Conservation (phyloP, 129 eudicot genomes). For the Flaveria ramosissima region DNA sequence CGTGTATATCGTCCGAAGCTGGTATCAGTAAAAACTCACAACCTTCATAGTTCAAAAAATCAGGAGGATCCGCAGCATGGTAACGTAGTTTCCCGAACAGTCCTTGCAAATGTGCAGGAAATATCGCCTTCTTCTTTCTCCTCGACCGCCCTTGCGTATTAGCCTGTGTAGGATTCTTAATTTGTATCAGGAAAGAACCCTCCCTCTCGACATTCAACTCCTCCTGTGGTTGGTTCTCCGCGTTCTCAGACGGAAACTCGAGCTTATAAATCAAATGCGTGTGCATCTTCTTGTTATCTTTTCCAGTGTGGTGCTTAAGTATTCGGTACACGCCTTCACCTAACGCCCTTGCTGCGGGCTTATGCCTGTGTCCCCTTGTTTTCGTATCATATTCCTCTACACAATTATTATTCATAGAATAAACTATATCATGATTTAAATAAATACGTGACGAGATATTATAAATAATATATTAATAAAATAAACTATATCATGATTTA, state of each 20-base stretch:
- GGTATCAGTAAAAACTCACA: conserved; percentile 40
- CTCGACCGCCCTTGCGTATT: conserved; percentile 15
- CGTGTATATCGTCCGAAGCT: conserved; percentile 40
- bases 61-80: conserved; percentile 49
- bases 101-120: conserved; percentile 51
- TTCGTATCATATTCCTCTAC: conserved; percentile 46
- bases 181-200: conserved; percentile 48
- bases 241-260: conserved; percentile 31
- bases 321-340: conserved; percentile 54
- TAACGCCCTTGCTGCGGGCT: conserved; percentile 47
- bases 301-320: conserved; percentile 36
- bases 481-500: not conserved
- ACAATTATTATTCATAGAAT: not conserved
- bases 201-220: conserved; percentile 40
- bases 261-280: conserved; percentile 51
- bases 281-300: conserved; percentile 28
- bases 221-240: conserved; percentile 39
- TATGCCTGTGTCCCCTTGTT: conserved; percentile 48
- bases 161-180: conserved; percentile 41
- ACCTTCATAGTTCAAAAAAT: conserved; percentile 38
- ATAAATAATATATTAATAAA: not conserved
- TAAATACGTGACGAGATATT: no score
- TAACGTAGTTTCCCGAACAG: conserved; percentile 40
- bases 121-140: conserved; percentile 38
- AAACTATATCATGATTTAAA: not conserved